Evolutionary conservation across 2,329 filamentous ascomycete genomes (phyloP).

Genomic region (Neonectria ditissima): DNA sequence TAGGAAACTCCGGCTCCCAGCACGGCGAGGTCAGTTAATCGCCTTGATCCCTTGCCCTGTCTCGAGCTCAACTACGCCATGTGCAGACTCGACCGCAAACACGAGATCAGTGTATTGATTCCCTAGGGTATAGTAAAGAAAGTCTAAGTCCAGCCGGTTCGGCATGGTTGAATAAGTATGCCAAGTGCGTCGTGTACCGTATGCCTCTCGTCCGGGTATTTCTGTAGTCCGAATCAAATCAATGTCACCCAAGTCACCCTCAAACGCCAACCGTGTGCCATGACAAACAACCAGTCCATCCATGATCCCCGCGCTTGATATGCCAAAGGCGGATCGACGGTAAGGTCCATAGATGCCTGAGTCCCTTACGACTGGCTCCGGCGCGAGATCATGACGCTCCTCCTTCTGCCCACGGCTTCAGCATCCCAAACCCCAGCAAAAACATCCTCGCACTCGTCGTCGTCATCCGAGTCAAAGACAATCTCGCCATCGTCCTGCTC

Average conservation of each 20-base stretch:
- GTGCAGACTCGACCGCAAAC: neutral
- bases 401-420: constrained; percentile 60
- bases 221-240: constrained; percentile 18
- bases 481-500: constrained; percentile 49
- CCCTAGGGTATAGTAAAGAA: constrained; percentile 13
- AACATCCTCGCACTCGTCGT: constrained; percentile 75
- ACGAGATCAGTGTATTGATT: neutral
- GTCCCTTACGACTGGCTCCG: constrained; percentile 37
- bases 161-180: constrained; percentile 6
- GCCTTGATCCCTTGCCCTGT: neutral
- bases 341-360: constrained; percentile 13
- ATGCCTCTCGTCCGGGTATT: constrained; percentile 36
- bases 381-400: constrained; percentile 53
- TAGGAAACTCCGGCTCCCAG: neutral
- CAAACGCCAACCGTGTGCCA: constrained; percentile 36
- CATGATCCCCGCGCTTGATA: neutral
- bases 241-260: constrained; percentile 25
- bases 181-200: constrained; percentile 15
- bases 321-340: neutral
- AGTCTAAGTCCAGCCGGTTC: constrained; percentile 15
- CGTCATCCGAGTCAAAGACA: constrained; percentile 72
- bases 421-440: constrained; percentile 73
- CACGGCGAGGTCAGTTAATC: neutral
- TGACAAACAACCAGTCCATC: neutral
- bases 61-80: neutral